Conservation (phyloP, 176 grass and related monocot species). For the Lolium multiflorum region DNA sequence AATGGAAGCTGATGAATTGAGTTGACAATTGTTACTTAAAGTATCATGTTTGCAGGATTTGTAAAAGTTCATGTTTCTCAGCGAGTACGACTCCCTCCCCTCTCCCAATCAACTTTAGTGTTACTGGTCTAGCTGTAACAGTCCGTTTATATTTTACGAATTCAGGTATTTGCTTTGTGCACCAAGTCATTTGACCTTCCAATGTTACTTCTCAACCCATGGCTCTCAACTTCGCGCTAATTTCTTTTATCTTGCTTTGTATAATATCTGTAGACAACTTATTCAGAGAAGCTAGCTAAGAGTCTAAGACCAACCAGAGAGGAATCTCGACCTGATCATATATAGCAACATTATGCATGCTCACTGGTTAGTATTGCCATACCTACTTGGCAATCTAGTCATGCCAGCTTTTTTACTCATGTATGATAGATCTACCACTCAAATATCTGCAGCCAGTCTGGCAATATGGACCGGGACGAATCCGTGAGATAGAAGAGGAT, state of each 20-base stretch:
- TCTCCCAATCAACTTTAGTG: not conserved
- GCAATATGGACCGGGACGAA: conserved; percentile 79
- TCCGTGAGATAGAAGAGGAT: conserved; percentile 85
- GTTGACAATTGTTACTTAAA: conserved; percentile 83
- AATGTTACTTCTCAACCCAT: not conserved
- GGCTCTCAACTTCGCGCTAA: conserved; percentile 40
- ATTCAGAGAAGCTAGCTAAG: conserved; percentile 76
- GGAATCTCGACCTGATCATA: conserved; percentile 69
- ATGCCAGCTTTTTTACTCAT: not conserved
- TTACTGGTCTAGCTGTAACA: not conserved
- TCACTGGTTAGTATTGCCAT: conserved; percentile 76
- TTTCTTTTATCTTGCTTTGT: conserved; percentile 44
- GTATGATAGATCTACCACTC: conserved; percentile 11
- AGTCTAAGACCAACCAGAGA: conserved; percentile 51
- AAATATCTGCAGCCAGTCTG: conserved; percentile 66
- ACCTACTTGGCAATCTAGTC: not conserved
- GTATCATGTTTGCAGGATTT: conserved; percentile 87
- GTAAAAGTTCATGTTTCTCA: conserved; percentile 71
- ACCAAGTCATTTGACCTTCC: not conserved
- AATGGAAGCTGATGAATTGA: conserved; percentile 83
- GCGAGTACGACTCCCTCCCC: conserved; percentile 53
- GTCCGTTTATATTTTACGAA: not conserved
- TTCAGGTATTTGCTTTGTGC: conserved; percentile 15
- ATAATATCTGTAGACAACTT: conserved; percentile 83
- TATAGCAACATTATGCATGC: conserved; percentile 97